Evolutionary conservation across 2,329 filamentous ascomycete genomes (phyloP), one percentile per base, ranked within the genome.

Genomic region (Exophiala viscosa): DNA sequence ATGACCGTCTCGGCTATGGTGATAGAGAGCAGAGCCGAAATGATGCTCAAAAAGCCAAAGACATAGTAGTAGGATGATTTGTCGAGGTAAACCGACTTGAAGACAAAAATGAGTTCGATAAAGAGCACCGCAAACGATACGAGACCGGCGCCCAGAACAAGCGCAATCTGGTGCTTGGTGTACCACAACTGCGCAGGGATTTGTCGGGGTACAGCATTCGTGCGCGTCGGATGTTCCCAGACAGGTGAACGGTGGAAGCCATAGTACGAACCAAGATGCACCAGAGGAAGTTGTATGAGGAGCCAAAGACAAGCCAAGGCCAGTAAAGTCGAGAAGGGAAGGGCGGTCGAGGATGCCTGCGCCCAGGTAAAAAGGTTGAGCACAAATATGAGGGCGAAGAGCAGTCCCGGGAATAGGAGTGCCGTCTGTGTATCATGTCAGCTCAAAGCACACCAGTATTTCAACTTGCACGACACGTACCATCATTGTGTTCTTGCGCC

Each of bases 31-130:
- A 93, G 86, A 9, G 82, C 73, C 18, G 78, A 84, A 8, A 93
- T 86, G 13, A 90, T 83, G 6, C 85, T 84, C 58, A 93, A 71
- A 73, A 92, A 95, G 9, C 90, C 90, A 66, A 93, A 95, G 17
- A 95, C 85, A 69, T 95, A 95, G 71, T 95, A 95, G 70, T 91
- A 95, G 5, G 88, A 88, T 65, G 84, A 90, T 75, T 95, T 95
- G 70, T 95, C 90, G 68, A 91, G 86, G 87, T 89, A 93, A 32
- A 95, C 70, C 44, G 86, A 90, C 71, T 90, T 88, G 71, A 95
- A 93, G 45, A 93, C 85, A 67, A 91, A 93, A 38, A 92, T 77
- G 11, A 95, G 78, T 71, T 95, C 89, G 64, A 95, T 89, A 69
- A 92, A 93, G 61, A 95, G 85, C 50, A 95, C 88, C 2, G 87